phyloP scores from a whole-genome alignment of 192 early-diverging fungal species.

The Linnemannia elongata region DNA sequence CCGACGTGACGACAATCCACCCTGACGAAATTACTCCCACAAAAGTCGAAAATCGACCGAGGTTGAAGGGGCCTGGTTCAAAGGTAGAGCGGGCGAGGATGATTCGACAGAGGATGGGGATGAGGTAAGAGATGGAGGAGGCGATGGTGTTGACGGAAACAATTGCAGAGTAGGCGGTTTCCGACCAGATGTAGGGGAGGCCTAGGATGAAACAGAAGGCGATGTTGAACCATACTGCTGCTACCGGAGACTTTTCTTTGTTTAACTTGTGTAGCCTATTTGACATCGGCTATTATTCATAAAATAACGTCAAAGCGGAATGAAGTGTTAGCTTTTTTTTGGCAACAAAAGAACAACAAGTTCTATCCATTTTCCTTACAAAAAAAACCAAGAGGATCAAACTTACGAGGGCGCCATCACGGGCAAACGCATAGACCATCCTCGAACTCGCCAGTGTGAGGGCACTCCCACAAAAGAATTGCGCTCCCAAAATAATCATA shows the following conservation, averaged over 20 bases:
- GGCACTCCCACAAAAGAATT: constrained; percentile 59
- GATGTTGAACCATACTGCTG: constrained; percentile 64
- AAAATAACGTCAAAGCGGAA: background rate
- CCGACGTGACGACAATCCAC: constrained; percentile 56
- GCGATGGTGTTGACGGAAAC: constrained; percentile 68
- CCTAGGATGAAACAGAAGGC: constrained; percentile 59
- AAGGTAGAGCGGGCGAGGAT: constrained; percentile 57
- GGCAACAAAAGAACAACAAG: too few species aligned
- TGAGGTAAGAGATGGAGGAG: constrained; percentile 59
- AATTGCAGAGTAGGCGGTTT: constrained; percentile 62
- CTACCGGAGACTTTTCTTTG: constrained; percentile 56
- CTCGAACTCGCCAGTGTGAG: constrained; percentile 61
- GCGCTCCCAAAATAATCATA: constrained; percentile 57
- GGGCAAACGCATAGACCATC: constrained; percentile 68
- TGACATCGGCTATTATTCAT: constrained; percentile 45
- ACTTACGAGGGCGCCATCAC: constrained; percentile 61
- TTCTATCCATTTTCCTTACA: background rate
- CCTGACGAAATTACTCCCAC: constrained; percentile 38
- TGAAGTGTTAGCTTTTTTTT: background rate
- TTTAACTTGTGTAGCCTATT: constrained; percentile 56
- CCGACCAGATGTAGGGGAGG: constrained; percentile 58
- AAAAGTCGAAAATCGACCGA: constrained; percentile 50
- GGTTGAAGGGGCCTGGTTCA: constrained; percentile 57
- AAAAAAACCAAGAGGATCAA: background rate
- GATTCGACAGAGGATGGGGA: constrained; percentile 62